Base-by-base conservation (phyloP, 257 asterid genomes). In the Solanum appendiculatum region DNA sequence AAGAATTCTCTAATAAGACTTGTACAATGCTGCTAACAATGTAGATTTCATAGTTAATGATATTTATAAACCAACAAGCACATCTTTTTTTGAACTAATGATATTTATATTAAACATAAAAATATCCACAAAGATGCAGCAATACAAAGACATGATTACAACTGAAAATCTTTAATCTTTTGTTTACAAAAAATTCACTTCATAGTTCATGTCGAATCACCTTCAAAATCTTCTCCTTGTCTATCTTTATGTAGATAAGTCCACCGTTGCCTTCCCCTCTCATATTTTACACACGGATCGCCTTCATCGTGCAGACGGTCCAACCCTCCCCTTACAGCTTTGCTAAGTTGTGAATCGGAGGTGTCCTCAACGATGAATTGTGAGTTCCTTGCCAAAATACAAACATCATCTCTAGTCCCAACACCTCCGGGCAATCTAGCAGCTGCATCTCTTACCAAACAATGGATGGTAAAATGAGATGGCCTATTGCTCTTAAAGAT, bases 171-270 rank as follows among this genome's bases (percentile, higher is more conserved):
- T 15, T 48, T 48, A 15, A 48, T 48, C 58, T 48, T 15, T 2
- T 5, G 58, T 0, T 48, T 48, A 48, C 3, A 0, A 48, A 0
- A 48, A 15, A 2, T 48, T 48, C 9, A 5, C 4, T 48, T 0
- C 73, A 97, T 1, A 48, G 8, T 15, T 48, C 8, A 48, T 0
- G 99, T 95, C 74, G 98, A 98, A 25, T 97, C 99, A 87, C 94
- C 98, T 91, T 95, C 99, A 83, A 97, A 97, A 92, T 97, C 99
- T 89, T 97, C 98, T 90, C 93, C 99, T 34, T 94, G 98, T 86
- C 98, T 92, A 9, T 94, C 99, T 75, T 99, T 81, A 58, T 95
- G 99, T 70, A 95, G 88, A 87, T 97, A 97, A 58, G 92, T 97
- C 99, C 99, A 95, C 77, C 93, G 77, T 88, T 93, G 93, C 85